phyloP scores from a whole-genome alignment of 2,329 filamentous ascomycete genomes.

The Ophiostoma sp. region DNA sequence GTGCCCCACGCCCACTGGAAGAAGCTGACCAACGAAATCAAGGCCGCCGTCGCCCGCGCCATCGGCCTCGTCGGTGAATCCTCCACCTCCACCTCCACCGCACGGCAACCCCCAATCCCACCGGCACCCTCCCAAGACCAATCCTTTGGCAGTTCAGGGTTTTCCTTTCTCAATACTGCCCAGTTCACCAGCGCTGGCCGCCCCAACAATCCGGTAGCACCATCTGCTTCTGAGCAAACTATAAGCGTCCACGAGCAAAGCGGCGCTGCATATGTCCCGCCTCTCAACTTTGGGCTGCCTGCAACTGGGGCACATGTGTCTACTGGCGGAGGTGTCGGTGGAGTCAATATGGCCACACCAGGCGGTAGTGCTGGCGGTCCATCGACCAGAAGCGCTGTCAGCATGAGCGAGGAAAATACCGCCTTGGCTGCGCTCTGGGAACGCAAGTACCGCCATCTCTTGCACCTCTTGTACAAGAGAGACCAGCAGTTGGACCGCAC shows the following conservation, averaged over 20 bases:
- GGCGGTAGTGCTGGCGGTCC: not conserved
- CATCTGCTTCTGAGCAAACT: not conserved
- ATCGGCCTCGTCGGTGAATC: constrained; percentile 9
- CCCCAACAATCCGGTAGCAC: not conserved
- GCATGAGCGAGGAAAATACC: constrained; percentile 18
- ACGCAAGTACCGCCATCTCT: constrained; percentile 50
- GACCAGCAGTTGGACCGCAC: constrained; percentile 48
- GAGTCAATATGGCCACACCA: not conserved
- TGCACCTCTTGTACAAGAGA: constrained; percentile 44
- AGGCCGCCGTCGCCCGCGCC: constrained; percentile 23
- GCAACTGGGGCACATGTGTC: not conserved
- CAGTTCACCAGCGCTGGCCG: not conserved
- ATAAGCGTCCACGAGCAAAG: not conserved
- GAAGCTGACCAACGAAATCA: constrained; percentile 16
- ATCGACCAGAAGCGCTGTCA: not conserved
- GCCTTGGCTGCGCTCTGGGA: constrained; percentile 43
- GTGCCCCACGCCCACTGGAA: constrained; percentile 43
- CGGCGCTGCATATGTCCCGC: not conserved
- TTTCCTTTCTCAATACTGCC: not conserved
- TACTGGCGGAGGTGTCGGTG: not conserved
- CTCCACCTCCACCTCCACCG: not conserved
- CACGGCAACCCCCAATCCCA: not conserved
- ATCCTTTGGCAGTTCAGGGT: not conserved
- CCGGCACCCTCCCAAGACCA: not conserved
- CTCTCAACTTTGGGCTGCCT: not conserved